Evolutionary conservation across 1,284 basidiomycete genomes (phyloP), one percentile per base, ranked within the genome.

Genomic region (Irpex sp.): DNA sequence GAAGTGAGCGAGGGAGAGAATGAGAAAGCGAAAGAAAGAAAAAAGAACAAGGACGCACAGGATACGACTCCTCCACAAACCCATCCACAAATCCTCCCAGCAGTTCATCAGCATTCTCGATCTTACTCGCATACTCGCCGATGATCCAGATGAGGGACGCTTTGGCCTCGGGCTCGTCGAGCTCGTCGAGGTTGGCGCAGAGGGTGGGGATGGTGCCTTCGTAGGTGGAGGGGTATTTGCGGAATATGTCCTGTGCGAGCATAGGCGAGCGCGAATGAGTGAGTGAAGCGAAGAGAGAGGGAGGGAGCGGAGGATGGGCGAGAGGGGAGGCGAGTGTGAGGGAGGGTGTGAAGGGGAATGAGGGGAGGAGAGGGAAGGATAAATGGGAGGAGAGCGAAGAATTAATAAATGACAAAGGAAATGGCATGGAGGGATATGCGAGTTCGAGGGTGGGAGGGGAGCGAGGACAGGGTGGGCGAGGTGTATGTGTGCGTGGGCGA

Each of bases 101-200:
- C 46, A 98, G 81, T 72, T 98, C 97, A 73, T 93, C 95, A 7
- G 94, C 93, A 68, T 99, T 99, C 70, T 96, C 93, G 68, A 98
- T 98, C 77, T 95, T 94, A 75, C 93, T 92, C 11, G 97, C 94
- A 73, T 99, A 98, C 78, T 98, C 95, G 58, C 97, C 97, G 61
- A 99, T 92, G 70, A 99, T 98, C 97, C 97, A 99, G 71, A 99
- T 98, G 64, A 99, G 84, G 6, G 95, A 95, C 0, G 97, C 93
- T 75, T 98, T 98, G 4, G 97, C 97, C 74, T 99, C 97, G 13
- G 97, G 96, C 73, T 99, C 97, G 74, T 99, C 97, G 55, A 99
- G 80, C 68, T 97, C 95, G 68, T 99, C 97, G 26, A 99, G 84
- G 71, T 96, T 97, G 5, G 94, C 90, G 72, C 97, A 99, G 43